Percentiles rank a stretch among this genome's conserved stretches.
Evolutionary conservation across 805 yeast species (phyloP).

Genomic region (Saccharomycopsis sp.): DNA sequence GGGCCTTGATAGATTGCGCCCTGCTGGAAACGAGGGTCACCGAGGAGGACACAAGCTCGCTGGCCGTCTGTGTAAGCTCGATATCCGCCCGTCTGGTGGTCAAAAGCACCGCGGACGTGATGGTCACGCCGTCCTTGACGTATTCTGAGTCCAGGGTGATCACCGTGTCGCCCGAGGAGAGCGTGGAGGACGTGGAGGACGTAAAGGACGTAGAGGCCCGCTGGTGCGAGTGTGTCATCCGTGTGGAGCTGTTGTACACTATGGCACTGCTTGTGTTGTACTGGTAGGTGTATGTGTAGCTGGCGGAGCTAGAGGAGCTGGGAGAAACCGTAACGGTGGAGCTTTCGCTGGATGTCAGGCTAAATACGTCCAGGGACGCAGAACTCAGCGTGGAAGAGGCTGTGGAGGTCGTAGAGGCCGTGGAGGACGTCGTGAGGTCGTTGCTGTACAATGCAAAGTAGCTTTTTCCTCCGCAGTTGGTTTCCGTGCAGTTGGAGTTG

Average conservation of each 20-base stretch:
- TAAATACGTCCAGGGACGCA: conserved; percentile 1
- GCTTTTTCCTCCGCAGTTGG: conserved; percentile 34
- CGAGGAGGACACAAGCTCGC: conserved; percentile 17
- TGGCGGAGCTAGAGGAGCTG: conserved; percentile 22
- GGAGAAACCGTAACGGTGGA: conserved; percentile 26
- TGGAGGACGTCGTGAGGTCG: conserved; percentile 10
- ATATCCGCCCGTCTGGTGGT: conserved; percentile 15
- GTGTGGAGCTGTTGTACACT: conserved; percentile 12
- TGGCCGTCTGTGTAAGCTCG: conserved; percentile 16
- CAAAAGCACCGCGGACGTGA: conserved; percentile 15
- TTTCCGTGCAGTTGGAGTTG: conserved; percentile 32
- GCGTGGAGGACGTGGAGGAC: neutral
- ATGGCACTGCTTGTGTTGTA: conserved; percentile 24
- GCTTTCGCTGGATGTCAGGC: conserved; percentile 13
- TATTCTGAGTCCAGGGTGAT: conserved; percentile 18
- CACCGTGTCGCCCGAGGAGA: conserved; percentile 8
- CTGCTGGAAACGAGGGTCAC: conserved; percentile 15
- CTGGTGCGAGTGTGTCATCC: conserved; percentile 5
- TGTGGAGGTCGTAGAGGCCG: conserved; percentile 5
- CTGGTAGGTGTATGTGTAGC: conserved; percentile 21
- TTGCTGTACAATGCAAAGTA: conserved; percentile 25
- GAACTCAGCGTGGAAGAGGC: neutral
- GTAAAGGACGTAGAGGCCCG: conserved; percentile 10
- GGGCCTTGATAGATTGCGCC: conserved; percentile 6
- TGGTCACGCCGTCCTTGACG: conserved; percentile 16